These are phyloP conservation scores for Scheffersomyces amazonensis DNA, from an alignment of 805 yeast species.

Conservation along the genomic window DNA sequence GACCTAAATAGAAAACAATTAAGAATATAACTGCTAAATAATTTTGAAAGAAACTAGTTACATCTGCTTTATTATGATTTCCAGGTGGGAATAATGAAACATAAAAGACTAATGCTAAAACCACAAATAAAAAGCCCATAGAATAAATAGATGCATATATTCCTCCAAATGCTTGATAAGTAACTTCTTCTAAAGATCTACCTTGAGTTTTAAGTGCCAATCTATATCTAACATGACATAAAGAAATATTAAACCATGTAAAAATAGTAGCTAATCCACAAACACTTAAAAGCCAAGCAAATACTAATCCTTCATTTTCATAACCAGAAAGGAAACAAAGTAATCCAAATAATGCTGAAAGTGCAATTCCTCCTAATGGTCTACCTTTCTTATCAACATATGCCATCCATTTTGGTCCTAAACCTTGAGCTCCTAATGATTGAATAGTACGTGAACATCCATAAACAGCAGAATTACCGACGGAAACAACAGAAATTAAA, in stretches of 20 bases:
- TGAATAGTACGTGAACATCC: constrained; percentile 72
- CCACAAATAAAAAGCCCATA: constrained; percentile 26
- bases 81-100: constrained; percentile 39
- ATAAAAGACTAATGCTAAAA: constrained; percentile 36
- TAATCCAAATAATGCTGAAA: constrained; percentile 33
- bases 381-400: constrained; percentile 42
- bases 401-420: constrained; percentile 50
- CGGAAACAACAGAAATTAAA: constrained; percentile 68
- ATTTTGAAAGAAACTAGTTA: constrained; percentile 33
- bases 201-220: constrained; percentile 33
- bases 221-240: constrained; percentile 41
- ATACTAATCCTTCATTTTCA: constrained; percentile 27
- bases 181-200: constrained; percentile 30
- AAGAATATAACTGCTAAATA: constrained; percentile 33
- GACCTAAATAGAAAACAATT: constrained; percentile 32
- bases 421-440: constrained; percentile 67
- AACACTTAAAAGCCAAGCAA: constrained; percentile 40
- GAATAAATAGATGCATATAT: constrained; percentile 35
- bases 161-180: constrained; percentile 33
- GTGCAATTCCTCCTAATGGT: constrained; percentile 36
- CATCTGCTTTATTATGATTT: constrained; percentile 24
- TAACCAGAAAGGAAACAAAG: constrained; percentile 37
- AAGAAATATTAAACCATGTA: constrained; percentile 39
- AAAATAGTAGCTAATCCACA: constrained; percentile 41
- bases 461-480: constrained; percentile 72